Base-by-base conservation (phyloP, 148 eudicot species). In the Nepenthes gracilis region DNA sequence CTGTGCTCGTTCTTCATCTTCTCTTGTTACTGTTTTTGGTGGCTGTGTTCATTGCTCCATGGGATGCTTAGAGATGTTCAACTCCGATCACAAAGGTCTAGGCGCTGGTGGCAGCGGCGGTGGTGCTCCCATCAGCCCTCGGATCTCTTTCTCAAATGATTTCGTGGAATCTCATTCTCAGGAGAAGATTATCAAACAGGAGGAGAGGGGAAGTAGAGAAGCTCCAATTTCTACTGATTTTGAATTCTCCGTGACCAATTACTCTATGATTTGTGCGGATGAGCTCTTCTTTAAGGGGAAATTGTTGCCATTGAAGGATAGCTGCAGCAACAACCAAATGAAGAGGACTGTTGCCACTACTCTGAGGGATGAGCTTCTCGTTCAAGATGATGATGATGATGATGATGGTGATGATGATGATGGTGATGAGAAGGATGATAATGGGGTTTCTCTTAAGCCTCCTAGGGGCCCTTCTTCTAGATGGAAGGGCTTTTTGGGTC, bases 121-220 rank as follows among this genome's bases (percentile, higher is more conserved):
- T 0, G 54, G 74, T 14, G 61, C 73, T 50, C 73, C 78, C 14
- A 79, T 81, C 79, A 88, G 88, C 80, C 97, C 97, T 1, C 72
- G 97, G 69, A 91, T 91, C 68, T 91, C 97, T 12, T 91, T 91
- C 75, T 91, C 97, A 1, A 83, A 85, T 73, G 97, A 91, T 70
- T 91, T 91, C 54, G 87, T 68, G 3, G 97, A 91, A 36, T 70
- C 90, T 15, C 77, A 74, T 53, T 43, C 62, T 9, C 69, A 48
- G 35, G 33, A 8, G 11, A 33, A 1, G 14, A 62, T 2, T 55
- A 52, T 52, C 3, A 13, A 67, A 5, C 64, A 68, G 5, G 1
- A 43, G 33, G 1, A 43, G 33, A 53, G 61, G 53, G 5, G 51
- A 35, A 43, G 67, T 9, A 49, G 70, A 9, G 75, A 67, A 33